Evolutionary conservation across 2,329 filamentous ascomycete species (phyloP).

Genomic region (Ophiostoma piceae): DNA sequence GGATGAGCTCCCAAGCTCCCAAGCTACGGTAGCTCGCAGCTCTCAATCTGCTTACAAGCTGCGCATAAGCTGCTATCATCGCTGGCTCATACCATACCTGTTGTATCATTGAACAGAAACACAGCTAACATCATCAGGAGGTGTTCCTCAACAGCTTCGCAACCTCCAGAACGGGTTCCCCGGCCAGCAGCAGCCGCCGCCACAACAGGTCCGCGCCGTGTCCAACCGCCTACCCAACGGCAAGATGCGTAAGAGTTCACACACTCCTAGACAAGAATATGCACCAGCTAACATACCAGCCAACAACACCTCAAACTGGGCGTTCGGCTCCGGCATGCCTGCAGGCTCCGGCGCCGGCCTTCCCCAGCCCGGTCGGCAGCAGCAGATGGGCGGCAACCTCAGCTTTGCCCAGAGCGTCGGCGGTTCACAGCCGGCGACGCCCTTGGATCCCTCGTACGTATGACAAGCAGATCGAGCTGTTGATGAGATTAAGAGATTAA

Average conservation of each 20-base stretch:
- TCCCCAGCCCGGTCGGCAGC: slow-evolving; percentile 40
- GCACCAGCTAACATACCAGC: slow-evolving; percentile 32
- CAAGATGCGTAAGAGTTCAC: slow-evolving; percentile 51
- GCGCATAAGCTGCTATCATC: background rate
- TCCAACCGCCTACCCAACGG: slow-evolving; percentile 59
- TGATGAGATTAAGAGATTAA: background rate
- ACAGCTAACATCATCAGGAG: slow-evolving; percentile 38
- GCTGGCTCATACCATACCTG: background rate
- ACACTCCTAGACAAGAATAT: no score
- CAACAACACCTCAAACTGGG: slow-evolving; percentile 54
- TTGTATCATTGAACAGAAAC: background rate
- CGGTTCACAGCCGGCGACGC: slow-evolving; percentile 57
- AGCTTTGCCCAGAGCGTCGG: slow-evolving; percentile 63
- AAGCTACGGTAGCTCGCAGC: no score
- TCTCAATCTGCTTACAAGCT: background rate
- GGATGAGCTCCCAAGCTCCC: background rate
- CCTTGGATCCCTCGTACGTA: slow-evolving; percentile 61
- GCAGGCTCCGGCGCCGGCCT: slow-evolving; percentile 41
- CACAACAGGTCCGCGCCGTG: slow-evolving; percentile 31
- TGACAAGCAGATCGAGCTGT: slow-evolving; percentile 21
- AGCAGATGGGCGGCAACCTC: slow-evolving; percentile 54
- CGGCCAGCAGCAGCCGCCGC: slow-evolving; percentile 45
- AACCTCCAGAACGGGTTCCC: slow-evolving; percentile 58
- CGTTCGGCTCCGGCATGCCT: slow-evolving; percentile 58
- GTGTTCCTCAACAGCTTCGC: slow-evolving; percentile 57